A percentile compares a stretch with the other conserved stretches of the same genome.
phyloP scores from a whole-genome alignment of 257 asterid species.

The Fraxinus cuspidata region DNA sequence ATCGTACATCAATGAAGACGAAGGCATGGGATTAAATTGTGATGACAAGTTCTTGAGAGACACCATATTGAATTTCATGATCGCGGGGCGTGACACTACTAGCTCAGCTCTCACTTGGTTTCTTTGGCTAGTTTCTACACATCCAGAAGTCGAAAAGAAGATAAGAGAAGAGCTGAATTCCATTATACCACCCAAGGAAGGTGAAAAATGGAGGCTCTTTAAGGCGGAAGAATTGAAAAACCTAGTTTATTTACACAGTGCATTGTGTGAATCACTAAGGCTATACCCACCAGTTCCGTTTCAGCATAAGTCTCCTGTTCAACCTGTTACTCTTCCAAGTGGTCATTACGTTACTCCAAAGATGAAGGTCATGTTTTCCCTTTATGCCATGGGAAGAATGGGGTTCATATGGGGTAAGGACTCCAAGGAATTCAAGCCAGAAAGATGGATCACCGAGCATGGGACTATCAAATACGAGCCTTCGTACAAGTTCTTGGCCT shows the following conservation, averaged over 20 bases:
- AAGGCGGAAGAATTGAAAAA: constrained; percentile 35
- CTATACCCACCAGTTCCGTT: constrained; percentile 55
- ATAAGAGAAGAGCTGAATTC: constrained; percentile 48
- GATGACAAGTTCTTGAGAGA: constrained; percentile 51
- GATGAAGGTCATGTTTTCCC: constrained; percentile 36
- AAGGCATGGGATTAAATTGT: constrained; percentile 17
- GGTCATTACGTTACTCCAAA: constrained; percentile 39
- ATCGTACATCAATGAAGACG: constrained; percentile 45
- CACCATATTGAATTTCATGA: constrained; percentile 56
- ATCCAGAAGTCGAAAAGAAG: constrained; percentile 46
- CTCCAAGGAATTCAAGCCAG: constrained; percentile 48
- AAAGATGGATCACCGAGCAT: constrained; percentile 50
- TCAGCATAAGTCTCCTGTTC: constrained; percentile 44
- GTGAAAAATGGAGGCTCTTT: constrained; percentile 35
- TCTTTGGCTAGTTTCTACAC: constrained; percentile 54
- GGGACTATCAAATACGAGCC: constrained; percentile 50
- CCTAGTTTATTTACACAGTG: constrained; percentile 45
- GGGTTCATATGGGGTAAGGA: constrained; percentile 48
- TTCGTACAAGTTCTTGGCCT: constrained; percentile 50
- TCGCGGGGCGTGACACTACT: constrained; percentile 68
- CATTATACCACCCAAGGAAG: constrained; percentile 19
- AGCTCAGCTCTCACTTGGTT: constrained; percentile 73
- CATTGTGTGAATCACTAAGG: constrained; percentile 48
- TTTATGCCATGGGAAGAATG: constrained; percentile 56
- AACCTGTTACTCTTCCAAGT: constrained; percentile 43